Evolutionary conservation across 306 rosid species (phyloP).

Genomic region (barrel medic (Medicago truncatula)): DNA sequence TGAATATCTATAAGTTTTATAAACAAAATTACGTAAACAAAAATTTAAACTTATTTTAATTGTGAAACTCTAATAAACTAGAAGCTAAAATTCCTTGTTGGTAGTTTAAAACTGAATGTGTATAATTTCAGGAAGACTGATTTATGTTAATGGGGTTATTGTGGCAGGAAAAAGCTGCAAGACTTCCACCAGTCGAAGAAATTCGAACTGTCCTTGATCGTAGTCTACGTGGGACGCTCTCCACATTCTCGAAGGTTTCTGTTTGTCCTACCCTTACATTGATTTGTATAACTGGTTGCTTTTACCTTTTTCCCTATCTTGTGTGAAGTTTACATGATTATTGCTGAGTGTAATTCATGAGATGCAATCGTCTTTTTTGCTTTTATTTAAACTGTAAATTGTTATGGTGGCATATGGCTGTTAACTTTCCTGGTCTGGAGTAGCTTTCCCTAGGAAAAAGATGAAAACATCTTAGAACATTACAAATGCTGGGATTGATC

Average conservation of each 20-base stretch:
- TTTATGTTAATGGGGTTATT: constrained; percentile 33
- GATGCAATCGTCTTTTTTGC: neutral
- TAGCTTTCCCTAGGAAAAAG: neutral
- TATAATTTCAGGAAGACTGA: constrained; percentile 5
- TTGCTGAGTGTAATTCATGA: constrained; percentile 13
- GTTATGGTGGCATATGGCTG: constrained; percentile 22
- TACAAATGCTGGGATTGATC: constrained; percentile 6
- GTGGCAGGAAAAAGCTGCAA: constrained; percentile 82
- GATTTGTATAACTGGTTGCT: constrained; percentile 1
- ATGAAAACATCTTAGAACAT: constrained; percentile 22
- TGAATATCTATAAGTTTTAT: neutral
- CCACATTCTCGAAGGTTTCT: constrained; percentile 80
- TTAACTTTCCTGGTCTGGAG: constrained; percentile 27
- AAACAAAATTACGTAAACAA: neutral
- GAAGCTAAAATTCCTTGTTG: neutral
- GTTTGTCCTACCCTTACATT: constrained; percentile 16
- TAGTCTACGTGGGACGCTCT: constrained; percentile 82
- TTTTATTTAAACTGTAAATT: neutral
- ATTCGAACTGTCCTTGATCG: constrained; percentile 75
- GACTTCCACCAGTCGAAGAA: constrained; percentile 76
- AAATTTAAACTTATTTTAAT: neutral
- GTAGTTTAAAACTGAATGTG: neutral
- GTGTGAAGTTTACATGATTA: neutral
- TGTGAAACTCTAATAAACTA: neutral
- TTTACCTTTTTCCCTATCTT: neutral